Percentiles rank a stretch among this genome's conserved stretches.
Evolutionary conservation across 768 basidiomycete species (phyloP).

Genomic region (Pleurotus cornucopiae): DNA sequence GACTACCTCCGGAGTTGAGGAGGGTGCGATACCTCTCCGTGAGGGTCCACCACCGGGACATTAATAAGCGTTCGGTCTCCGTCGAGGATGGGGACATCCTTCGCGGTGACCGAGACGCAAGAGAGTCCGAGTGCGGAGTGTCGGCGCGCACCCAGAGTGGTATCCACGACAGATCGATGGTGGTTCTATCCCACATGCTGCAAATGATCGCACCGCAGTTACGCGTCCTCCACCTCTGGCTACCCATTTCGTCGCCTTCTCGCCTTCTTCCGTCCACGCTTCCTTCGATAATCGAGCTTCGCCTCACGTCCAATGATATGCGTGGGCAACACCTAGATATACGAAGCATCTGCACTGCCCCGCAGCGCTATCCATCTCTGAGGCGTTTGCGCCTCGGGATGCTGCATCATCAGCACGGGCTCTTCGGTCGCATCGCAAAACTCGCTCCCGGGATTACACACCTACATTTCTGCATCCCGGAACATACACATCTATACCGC

Average conservation of each 20-base stretch:
- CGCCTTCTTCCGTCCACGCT: constrained; percentile 17
- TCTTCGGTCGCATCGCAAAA: constrained; percentile 20
- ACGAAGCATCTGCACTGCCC: neutral
- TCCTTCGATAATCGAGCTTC: neutral
- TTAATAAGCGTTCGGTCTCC: constrained; percentile 3
- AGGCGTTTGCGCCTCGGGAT: constrained; percentile 5
- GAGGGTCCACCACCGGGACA: constrained; percentile 4
- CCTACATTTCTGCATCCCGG: constrained; percentile 13
- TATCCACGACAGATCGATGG: constrained; percentile 2
- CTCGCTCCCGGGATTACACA: constrained; percentile 17
- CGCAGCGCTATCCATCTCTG: constrained; percentile 6
- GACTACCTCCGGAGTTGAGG: neutral
- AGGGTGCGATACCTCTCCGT: constrained; percentile 4
- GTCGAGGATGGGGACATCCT: neutral
- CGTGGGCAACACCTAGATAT: neutral
- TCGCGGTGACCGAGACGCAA: neutral
- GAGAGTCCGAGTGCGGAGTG: neutral
- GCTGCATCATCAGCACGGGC: constrained; percentile 5
- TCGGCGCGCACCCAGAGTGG: neutral
- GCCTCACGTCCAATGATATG: constrained; percentile 3
- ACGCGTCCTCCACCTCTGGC: constrained; percentile 17
- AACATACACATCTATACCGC: constrained; percentile 1
- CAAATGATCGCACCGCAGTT: neutral
- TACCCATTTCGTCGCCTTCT: constrained; percentile 17
- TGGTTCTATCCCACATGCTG: neutral